phyloP scores from a whole-genome alignment of 805 yeast genomes.

The Suhomyces kilbournensis region DNA sequence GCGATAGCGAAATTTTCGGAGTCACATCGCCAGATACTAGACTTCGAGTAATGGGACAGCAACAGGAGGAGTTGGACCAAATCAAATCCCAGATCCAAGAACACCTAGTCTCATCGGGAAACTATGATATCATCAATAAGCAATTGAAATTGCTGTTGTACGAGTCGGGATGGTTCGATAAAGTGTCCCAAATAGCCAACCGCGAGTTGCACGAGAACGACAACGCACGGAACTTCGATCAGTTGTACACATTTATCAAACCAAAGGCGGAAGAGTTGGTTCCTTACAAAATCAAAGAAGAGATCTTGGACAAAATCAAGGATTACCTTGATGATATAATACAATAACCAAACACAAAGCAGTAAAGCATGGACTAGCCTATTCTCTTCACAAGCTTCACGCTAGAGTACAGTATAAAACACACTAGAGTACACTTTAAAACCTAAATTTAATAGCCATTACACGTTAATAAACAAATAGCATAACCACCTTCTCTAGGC shows the following conservation, averaged over 20 bases:
- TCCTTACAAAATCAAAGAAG: conserved; percentile 61
- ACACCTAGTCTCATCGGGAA: conserved; percentile 71
- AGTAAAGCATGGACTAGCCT: too few relatives aligned
- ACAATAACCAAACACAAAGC: conserved; percentile 13
- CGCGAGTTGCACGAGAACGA: conserved; percentile 44
- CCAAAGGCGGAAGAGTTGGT: conserved; percentile 71
- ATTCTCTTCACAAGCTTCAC: too few relatives aligned
- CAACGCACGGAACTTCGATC: conserved; percentile 46
- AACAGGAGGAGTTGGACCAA: conserved; percentile 33
- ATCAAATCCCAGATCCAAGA: conserved; percentile 65
- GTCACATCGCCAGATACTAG: not conserved
- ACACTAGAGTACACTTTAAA: not conserved
- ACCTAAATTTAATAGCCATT: not conserved
- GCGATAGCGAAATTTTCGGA: not conserved
- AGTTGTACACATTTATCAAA: conserved; percentile 50
- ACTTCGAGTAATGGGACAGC: not conserved
- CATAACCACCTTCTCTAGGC: not conserved
- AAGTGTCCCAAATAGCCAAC: conserved; percentile 58
- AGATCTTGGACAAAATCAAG: conserved; percentile 55
- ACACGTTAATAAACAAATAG: not conserved
- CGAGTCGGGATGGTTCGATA: conserved; percentile 85
- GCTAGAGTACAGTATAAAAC: too few relatives aligned
- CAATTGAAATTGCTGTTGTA: conserved; percentile 60
- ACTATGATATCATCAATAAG: conserved; percentile 71
- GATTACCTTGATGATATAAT: conserved; percentile 51